phyloP scores from a whole-genome alignment of 257 asterid species.

The Coffea eugenioides region DNA sequence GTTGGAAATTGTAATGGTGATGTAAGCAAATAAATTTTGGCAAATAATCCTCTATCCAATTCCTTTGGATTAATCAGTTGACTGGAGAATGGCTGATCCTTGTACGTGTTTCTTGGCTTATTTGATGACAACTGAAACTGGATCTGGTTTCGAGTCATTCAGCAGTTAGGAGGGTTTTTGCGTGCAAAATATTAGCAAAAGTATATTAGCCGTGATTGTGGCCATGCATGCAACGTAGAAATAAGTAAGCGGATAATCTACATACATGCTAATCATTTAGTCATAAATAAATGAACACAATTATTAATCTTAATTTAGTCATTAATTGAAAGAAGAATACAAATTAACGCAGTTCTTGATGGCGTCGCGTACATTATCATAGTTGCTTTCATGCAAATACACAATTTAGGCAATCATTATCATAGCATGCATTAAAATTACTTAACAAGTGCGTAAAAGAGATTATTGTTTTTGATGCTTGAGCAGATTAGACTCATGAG shows the following conservation, averaged over 20 bases:
- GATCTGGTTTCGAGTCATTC: background rate
- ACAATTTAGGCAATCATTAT: background rate
- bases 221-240: slow-evolving; percentile 24
- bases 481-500: background rate
- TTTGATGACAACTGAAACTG: background rate
- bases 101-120: too few species aligned
- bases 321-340: slow-evolving; percentile 1
- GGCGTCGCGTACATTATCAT: background rate
- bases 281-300: background rate
- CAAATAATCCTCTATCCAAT: too few species aligned
- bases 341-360: background rate
- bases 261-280: background rate
- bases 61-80: too few species aligned
- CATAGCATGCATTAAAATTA: background rate
- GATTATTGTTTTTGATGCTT: background rate
- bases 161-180: background rate
- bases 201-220: background rate
- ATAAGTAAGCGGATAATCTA: background rate
- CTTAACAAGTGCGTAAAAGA: background rate
- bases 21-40: too few species aligned
- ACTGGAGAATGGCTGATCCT: too few species aligned
- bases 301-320: background rate
- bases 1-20: too few species aligned
- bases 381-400: slow-evolving; percentile 7
- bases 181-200: too few species aligned